Conservation (phyloP, 768 basidiomycete species). For the Lactarius quietus region DNA sequence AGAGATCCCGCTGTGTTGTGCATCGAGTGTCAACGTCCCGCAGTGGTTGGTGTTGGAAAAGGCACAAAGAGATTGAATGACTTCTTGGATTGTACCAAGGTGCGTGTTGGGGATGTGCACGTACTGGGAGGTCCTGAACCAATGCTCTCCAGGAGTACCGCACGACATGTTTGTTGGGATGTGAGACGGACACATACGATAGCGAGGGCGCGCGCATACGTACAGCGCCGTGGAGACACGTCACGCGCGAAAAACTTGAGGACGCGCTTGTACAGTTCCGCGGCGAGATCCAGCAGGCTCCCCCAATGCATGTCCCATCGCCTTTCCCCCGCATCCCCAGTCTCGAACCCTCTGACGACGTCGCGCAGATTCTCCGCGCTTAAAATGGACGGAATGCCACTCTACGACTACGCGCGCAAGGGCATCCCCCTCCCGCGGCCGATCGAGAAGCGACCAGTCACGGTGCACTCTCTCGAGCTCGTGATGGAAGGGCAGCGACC, state of each 20-base stretch:
- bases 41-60: constrained; percentile 86
- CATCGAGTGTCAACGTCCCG: constrained; percentile 5
- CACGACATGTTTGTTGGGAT: constrained; percentile 87
- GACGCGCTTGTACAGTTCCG: constrained; percentile 64
- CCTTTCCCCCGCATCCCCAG: not conserved
- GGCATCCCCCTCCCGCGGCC: constrained; percentile 90
- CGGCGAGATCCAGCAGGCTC: constrained; percentile 86
- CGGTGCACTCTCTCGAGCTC: constrained; percentile 73
- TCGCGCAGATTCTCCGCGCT: constrained; percentile 84
- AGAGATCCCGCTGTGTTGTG: not conserved
- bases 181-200: constrained; percentile 94
- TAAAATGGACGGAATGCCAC: constrained; percentile 95
- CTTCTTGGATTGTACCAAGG: constrained; percentile 90
- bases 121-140: not conserved
- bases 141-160: constrained; percentile 68
- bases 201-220: constrained; percentile 81
- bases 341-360: not conserved
- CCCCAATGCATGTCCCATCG: constrained; percentile 68
- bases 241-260: constrained; percentile 76
- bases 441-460: constrained; percentile 83
- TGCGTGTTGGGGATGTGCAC: constrained; percentile 31
- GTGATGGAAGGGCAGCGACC: constrained; percentile 77
- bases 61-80: constrained; percentile 83
- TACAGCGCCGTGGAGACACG: constrained; percentile 74
- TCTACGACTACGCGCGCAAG: constrained; percentile 93